phyloP scores from a whole-genome alignment of 2,329 filamentous ascomycete genomes.

The Epichloe aotearoae region DNA sequence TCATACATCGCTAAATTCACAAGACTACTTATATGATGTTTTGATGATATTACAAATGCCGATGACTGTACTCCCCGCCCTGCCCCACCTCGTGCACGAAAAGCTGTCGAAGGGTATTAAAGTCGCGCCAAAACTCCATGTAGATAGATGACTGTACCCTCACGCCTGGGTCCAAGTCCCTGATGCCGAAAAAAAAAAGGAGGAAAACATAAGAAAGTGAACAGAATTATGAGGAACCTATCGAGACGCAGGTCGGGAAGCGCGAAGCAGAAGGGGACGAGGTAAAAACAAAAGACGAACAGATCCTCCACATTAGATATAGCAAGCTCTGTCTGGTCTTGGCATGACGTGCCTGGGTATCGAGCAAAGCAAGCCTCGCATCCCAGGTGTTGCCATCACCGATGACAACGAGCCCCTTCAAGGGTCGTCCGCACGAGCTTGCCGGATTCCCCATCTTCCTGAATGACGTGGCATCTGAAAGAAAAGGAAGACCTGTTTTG shows the following conservation, averaged over 20 bases:
- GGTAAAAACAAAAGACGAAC: not conserved
- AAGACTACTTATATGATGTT: not conserved
- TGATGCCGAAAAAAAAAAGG: not conserved
- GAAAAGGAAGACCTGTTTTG: too few relatives aligned
- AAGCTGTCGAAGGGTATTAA: not conserved
- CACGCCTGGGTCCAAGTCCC: not conserved
- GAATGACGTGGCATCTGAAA: too few relatives aligned
- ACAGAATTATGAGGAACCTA: too few relatives aligned
- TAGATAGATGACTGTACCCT: not conserved
- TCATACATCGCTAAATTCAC: not conserved
- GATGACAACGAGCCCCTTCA: too few relatives aligned
- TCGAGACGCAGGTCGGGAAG: too few relatives aligned
- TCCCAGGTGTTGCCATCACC: too few relatives aligned
- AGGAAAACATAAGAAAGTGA: too few relatives aligned
- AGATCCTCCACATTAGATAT: not conserved
- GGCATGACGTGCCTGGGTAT: too few relatives aligned
- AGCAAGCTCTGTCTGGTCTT: not conserved
- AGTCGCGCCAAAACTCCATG: not conserved
- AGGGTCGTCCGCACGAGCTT: too few relatives aligned
- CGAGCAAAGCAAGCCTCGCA: too few relatives aligned
- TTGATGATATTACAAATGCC: constrained; percentile 2
- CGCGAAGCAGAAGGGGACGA: not conserved
- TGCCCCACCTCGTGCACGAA: not conserved
- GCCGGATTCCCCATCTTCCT: too few relatives aligned
- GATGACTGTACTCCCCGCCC: not conserved